phyloP scores from a whole-genome alignment of 495 filamentous ascomycete species.

The Neurospora hispaniola region DNA sequence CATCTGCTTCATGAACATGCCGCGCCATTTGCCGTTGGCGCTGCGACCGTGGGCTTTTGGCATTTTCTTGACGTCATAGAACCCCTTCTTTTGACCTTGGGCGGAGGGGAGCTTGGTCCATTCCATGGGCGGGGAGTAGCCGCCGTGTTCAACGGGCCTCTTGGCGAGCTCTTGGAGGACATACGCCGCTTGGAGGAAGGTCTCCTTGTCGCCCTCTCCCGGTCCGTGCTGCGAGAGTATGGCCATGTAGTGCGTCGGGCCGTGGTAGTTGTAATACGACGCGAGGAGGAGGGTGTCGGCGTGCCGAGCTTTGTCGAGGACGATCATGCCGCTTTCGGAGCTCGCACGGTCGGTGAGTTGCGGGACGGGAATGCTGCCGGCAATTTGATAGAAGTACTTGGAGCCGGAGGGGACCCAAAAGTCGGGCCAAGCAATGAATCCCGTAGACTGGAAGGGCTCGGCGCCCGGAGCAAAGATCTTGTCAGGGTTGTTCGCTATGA shows the following conservation, averaged over 20 bases:
- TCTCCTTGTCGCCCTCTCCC: conserved; percentile 58
- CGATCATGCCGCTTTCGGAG: conserved; percentile 47
- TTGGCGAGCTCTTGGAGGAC: conserved; percentile 29
- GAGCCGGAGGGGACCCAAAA: conserved; percentile 48
- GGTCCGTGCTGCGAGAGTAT: conserved; percentile 45
- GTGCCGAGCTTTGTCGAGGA: conserved; percentile 47
- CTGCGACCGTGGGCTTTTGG: conserved; percentile 6
- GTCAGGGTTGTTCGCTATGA: conserved; percentile 44
- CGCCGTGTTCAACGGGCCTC: not conserved
- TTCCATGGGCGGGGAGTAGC: conserved; percentile 4
- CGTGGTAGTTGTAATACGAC: conserved; percentile 55
- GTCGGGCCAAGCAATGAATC: conserved; percentile 52
- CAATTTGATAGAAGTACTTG: conserved; percentile 43
- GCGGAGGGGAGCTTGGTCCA: conserved; percentile 5
- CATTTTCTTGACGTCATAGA: conserved; percentile 36
- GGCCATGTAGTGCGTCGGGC: conserved; percentile 47
- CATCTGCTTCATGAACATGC: conserved; percentile 17
- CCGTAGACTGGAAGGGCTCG: conserved; percentile 41
- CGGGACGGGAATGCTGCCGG: conserved; percentile 24
- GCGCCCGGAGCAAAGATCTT: conserved; percentile 29
- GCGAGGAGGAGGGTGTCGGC: conserved; percentile 41
- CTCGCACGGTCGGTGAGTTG: conserved; percentile 29
- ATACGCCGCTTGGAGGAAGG: conserved; percentile 45
- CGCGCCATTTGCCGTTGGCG: conserved; percentile 6
- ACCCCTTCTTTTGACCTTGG: conserved; percentile 16